Percentiles rank a stretch among this genome's conserved stretches.
Conservation (phyloP, 805 yeast species). For the Pichia pseudocactophila region DNA sequence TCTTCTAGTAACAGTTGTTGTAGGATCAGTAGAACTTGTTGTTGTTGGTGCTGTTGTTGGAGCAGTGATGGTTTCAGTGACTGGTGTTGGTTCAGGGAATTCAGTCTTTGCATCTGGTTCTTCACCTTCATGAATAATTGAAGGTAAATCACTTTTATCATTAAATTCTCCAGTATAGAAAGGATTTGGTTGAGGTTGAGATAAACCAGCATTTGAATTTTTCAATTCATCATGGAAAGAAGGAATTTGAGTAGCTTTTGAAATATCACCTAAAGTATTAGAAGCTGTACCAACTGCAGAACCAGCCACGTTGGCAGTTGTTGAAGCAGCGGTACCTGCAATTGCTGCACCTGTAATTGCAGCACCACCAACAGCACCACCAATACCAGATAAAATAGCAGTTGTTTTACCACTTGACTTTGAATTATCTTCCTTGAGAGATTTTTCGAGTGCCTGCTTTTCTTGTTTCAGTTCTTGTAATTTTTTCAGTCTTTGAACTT, state of each 20-base stretch:
- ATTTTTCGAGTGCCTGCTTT: constrained; percentile 23
- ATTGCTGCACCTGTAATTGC: constrained; percentile 18
- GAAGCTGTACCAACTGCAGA: constrained; percentile 26
- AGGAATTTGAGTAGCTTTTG: constrained; percentile 11
- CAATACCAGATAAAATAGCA: constrained; percentile 23
- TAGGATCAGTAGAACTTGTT: constrained; percentile 7
- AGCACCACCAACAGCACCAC: constrained; percentile 13
- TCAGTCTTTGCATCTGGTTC: neutral
- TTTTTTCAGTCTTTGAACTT: too few species aligned
- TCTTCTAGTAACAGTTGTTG: constrained; percentile 15
- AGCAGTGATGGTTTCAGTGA: neutral
- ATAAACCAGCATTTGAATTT: constrained; percentile 3
- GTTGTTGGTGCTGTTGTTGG: constrained; percentile 1
- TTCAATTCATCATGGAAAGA: constrained; percentile 2
- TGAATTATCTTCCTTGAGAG: constrained; percentile 30
- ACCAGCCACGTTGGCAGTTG: constrained; percentile 19
- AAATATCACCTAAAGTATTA: constrained; percentile 3
- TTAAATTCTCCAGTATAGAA: constrained; percentile 10
- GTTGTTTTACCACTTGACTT: constrained; percentile 24
- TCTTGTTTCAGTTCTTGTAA: too few species aligned
- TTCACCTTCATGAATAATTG: constrained; percentile 14
- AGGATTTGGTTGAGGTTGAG: constrained; percentile 8
- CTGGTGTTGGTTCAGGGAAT: neutral
- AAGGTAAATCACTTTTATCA: constrained; percentile 9
- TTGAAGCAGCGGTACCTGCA: constrained; percentile 15